phyloP scores from a whole-genome alignment of 2,329 filamentous ascomycete genomes.

The Mollisiaceae sp. region DNA sequence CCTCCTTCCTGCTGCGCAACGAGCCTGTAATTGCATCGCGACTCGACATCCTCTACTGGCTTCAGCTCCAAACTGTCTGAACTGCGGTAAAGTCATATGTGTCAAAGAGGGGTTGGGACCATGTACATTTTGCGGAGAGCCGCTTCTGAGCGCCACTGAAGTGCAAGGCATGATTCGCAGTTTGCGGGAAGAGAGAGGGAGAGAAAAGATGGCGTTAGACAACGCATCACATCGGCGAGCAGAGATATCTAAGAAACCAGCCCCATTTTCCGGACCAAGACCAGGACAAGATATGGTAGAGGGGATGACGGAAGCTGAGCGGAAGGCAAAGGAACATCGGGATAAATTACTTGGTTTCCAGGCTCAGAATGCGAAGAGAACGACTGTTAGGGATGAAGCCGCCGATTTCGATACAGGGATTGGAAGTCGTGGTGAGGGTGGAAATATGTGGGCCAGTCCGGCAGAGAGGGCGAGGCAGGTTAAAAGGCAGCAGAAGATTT shows the following conservation, averaged over 20 bases:
- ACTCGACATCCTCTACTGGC: slow-evolving; percentile 84
- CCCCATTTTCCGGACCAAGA: slow-evolving; percentile 61
- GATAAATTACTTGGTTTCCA: slow-evolving; percentile 72
- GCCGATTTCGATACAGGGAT: slow-evolving; percentile 69
- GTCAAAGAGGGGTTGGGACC: slow-evolving; percentile 92
- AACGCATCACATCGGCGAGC: slow-evolving; percentile 70
- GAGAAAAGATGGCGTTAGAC: slow-evolving; percentile 84
- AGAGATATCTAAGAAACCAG: slow-evolving; percentile 65
- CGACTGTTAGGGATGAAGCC: slow-evolving; percentile 72
- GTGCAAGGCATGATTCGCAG: slow-evolving; percentile 85
- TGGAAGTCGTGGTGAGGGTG: slow-evolving; percentile 46
- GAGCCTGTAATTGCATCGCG: slow-evolving; percentile 87
- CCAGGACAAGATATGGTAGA: slow-evolving; percentile 8
- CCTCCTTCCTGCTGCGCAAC: slow-evolving; percentile 59
- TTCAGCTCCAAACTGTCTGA: slow-evolving; percentile 92
- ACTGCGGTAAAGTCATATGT: slow-evolving; percentile 94
- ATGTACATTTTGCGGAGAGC: slow-evolving; percentile 85
- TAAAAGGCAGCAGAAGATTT: slow-evolving; percentile 71
- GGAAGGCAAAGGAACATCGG: slow-evolving; percentile 66
- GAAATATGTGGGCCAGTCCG: slow-evolving; percentile 71
- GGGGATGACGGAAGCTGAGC: slow-evolving; percentile 41
- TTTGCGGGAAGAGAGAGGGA: slow-evolving; percentile 82
- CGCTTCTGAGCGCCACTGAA: slow-evolving; percentile 74
- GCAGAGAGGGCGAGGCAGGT: slow-evolving; percentile 70
- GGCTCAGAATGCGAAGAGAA: slow-evolving; percentile 71